phyloP scores from a whole-genome alignment of 441 rosid genomes.

The Lagerstroemia fauriei region DNA sequence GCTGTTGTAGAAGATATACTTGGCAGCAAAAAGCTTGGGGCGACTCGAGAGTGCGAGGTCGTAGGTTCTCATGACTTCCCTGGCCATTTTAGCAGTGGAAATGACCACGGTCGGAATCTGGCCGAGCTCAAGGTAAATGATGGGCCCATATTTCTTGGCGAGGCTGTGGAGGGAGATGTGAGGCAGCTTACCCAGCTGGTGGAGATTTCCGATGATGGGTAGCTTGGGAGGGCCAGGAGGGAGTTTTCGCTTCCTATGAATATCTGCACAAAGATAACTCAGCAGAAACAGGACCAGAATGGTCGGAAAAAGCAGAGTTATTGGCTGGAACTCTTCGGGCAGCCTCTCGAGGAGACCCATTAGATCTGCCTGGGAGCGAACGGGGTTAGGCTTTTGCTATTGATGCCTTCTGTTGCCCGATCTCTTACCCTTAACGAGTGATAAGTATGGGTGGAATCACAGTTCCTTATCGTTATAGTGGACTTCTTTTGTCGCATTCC shows the following conservation, averaged over 20 bases:
- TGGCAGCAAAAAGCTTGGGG: conserved; percentile 46
- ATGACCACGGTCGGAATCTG: conserved; percentile 53
- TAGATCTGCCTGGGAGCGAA: not conserved
- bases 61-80: conserved; percentile 51
- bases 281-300: conserved; percentile 27
- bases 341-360: conserved; percentile 42
- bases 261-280: conserved; percentile 6
- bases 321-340: conserved; percentile 15
- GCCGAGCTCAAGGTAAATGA: conserved; percentile 36
- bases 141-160: conserved; percentile 37
- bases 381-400: too few species aligned
- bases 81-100: conserved; percentile 47
- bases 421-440: too few species aligned
- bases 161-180: conserved; percentile 46
- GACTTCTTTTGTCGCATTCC: too few species aligned
- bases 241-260: conserved; percentile 25
- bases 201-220: conserved; percentile 61
- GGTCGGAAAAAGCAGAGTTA: conserved; percentile 29
- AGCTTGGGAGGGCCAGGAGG: conserved; percentile 57
- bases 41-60: conserved; percentile 48
- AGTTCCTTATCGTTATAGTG: too few species aligned
- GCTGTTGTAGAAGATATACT: conserved; percentile 45
- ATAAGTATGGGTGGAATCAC: too few species aligned
- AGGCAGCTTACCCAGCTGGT: conserved; percentile 46
- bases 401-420: too few species aligned